Base-by-base conservation (phyloP, 495 filamentous ascomycete genomes). In the Penicillium crystallinum region DNA sequence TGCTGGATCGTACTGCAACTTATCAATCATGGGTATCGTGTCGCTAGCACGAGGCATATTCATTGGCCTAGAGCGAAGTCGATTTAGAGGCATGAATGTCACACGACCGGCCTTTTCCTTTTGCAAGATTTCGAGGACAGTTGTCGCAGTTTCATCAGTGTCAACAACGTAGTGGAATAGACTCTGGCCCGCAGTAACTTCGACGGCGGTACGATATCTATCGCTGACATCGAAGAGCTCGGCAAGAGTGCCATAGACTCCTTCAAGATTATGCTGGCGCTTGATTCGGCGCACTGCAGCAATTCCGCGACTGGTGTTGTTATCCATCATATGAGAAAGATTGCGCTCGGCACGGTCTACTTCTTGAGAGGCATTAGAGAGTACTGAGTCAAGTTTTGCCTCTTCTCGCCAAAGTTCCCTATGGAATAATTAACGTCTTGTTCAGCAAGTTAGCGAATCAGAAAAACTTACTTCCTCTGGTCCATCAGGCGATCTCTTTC, bases 141-240 rank as follows among this genome's bases (percentile, higher is more conserved):
- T 81, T 1, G 89, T 88, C 0, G 90, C 90, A 2, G 92, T 97
- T 33, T 87, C 81, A 47, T 91, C 91, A 34, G 85, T 95, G 65
- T 99, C 93, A 39, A 96, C 91, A 21, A 99, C 89, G 58, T 95
- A 95, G 69, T 99, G 89, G 70, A 99, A 99, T 7, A 99, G 74
- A 65, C 89, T 95, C 54, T 86, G 85, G 6, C 93, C 95, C 8
- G 91, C 95, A 4, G 90, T 93, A 31, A 93, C 88, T 65, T 99
- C 93, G 14, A 96, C 88, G 4, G 93, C 89, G 35, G 89, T 86
- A 31, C 90, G 83, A 67, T 93, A 97, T 42, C 80, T 80, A n/a
- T 95, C 89, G 44, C 76, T 76, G 34, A 96, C 90, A 22, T 87
- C 82, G 61, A 97, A 80, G 7, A 99, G 81, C 65, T 99, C 93